Base-by-base conservation (phyloP, 1,284 basidiomycete genomes). In the Boletus sp. region DNA sequence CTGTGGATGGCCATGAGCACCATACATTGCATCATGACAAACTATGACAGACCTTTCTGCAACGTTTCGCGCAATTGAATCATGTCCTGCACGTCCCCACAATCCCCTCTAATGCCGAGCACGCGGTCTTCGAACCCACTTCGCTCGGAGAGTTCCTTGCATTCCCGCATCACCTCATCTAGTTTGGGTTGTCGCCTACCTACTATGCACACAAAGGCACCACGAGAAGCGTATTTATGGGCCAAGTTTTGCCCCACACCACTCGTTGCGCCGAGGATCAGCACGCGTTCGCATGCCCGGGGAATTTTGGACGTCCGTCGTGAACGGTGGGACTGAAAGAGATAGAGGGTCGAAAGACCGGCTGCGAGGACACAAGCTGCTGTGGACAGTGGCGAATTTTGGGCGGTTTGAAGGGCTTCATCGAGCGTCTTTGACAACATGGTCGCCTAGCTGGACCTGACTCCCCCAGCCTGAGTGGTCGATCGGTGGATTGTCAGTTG, bases 161-260 rank as follows among this genome's bases (percentile, higher is more conserved):
- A 93, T 61, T 91, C 82, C 17, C 69, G 61, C 46, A 73, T 74
- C 5, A 91, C 88, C 19, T 72, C 72, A 7, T 79, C 71, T 2
- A 95, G 63, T 26, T 77, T 74, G 1, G 70, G 70, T 23, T 70
- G 67, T 45, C 88, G 74, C 23, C 93, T 74, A 1, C 88, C 91
- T 16, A 94, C 84, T 4, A 94, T 63, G 62, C 85, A 90, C 9
- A 94, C 75, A 39, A 72, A 73, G 5, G 90, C 89, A 8, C 91
- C 91, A 17, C 88, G 73, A 43, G 70, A 64, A 4, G 88, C 84
- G 59, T 95, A 95, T 50, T 78, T 72, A 13, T 76, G 70, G 1
- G 91, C 90, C 17, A 94, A 73, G 3, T 77, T 74, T 44, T 79
- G 76, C 2, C 93, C 93, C n/a, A 94, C 82, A 0, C 93, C 91